phyloP scores from a whole-genome alignment of 768 basidiomycete species.

The Galerina sulciceps region DNA sequence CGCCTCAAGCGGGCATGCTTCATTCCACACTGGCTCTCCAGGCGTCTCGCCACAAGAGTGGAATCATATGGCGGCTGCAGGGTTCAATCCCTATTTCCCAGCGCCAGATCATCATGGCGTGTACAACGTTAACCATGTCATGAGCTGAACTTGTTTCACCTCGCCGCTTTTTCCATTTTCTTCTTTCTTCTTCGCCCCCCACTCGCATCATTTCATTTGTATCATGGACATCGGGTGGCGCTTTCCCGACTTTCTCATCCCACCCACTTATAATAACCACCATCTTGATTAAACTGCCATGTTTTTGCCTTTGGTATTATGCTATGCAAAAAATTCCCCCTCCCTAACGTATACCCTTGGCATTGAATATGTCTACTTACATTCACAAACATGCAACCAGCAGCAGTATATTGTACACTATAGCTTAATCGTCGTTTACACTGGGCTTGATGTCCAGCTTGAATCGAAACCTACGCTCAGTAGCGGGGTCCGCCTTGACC shows the following conservation, averaged over 20 bases:
- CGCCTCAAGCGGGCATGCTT: constrained; percentile 50
- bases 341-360: constrained; percentile 7
- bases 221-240: constrained; percentile 11
- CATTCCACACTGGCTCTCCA: constrained; percentile 48
- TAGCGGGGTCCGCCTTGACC: constrained; percentile 39
- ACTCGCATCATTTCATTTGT: constrained; percentile 5
- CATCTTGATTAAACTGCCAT: constrained; percentile 16
- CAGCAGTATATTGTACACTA: constrained; percentile 17
- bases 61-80: constrained; percentile 56
- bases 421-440: constrained; percentile 12
- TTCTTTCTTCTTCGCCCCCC: constrained; percentile 17
- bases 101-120: constrained; percentile 59
- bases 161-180: constrained; percentile 13
- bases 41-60: constrained; percentile 65
- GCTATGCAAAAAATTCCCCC: background rate
- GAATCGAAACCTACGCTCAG: constrained; percentile 59
- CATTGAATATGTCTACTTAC: constrained; percentile 5
- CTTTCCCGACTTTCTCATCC: background rate
- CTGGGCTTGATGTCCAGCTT: constrained; percentile 31
- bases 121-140: constrained; percentile 54
- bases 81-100: constrained; percentile 75
- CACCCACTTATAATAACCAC: constrained; percentile 1
- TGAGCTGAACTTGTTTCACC: constrained; percentile 42
- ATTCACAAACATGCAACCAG: background rate
- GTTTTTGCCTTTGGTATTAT: constrained; percentile 5